Evolutionary conservation across 805 yeast species (phyloP), one percentile per base, ranked within the genome.

Genomic region (Candida jianshihensis): DNA sequence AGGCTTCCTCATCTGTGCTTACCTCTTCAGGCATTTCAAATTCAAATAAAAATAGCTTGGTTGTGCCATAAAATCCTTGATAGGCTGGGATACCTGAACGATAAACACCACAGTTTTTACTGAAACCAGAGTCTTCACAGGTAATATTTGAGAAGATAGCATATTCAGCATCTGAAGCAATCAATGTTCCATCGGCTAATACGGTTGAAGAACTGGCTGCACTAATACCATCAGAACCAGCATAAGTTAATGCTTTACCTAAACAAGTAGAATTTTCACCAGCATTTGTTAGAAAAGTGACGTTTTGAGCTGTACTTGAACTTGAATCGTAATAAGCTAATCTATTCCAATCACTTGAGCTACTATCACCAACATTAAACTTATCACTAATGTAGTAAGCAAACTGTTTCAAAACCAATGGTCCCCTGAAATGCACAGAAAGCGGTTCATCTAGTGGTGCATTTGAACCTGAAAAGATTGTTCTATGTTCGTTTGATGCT

Each of bases 371-470:
- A 9, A 38, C 18, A 2, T 44, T 48, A 44, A 63, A 77, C 20
- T 60, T 52, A 4, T 63, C 63, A 13, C 78, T 47, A n/a, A 66
- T 65, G 52, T 78, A 82, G 46, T 63, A 77, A 5, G 76, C 89
- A 53, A 81, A 82, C 48, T 73, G 69, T 41, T 61, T 57, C 50
- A 82, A 63, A 13, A 69, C 61, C 41, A 82, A 54, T 9, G 92
- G 92, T 31, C 92, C 92, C 61, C 92, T 71, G 56, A 82, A 74
- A 54, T 82, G 92, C 13, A 82, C 86, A 4, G 87, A 77, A 19
- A 82, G 64, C 53, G 77, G 88, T 46, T 71, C 78, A 53, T 80
- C 63, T 27, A 81, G 53, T 6, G 92, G 92, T 19, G 87, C 60
- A 49, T 78, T 73, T 17, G 73, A 39, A 18, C 90, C 90, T 9